phyloP scores from a whole-genome alignment of 257 asterid genomes.

The Ocimum tenuiflorum region DNA sequence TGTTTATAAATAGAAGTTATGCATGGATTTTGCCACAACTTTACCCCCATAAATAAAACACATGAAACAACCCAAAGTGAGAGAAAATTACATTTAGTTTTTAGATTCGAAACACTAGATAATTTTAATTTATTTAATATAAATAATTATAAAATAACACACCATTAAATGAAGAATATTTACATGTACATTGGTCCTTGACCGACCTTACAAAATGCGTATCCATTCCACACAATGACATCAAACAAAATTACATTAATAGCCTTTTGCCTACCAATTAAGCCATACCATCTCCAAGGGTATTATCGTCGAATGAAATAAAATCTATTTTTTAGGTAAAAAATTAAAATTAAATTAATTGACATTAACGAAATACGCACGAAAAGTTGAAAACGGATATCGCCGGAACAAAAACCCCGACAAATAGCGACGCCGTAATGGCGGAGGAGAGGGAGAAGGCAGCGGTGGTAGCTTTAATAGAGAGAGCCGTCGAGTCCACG shows the following conservation, averaged over 20 bases:
- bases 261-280: neutral
- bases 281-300: neutral
- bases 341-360: neutral
- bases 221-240: neutral
- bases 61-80: too few relatives aligned
- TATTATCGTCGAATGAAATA: constrained; percentile 9
- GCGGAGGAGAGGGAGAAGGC: constrained; percentile 31
- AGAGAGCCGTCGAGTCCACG: constrained; percentile 65
- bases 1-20: too few relatives aligned
- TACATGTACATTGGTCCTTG: neutral
- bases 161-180: too few relatives aligned
- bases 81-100: too few relatives aligned
- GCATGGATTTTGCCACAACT: too few relatives aligned
- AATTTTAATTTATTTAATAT: too few relatives aligned
- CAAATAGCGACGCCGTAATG: constrained; percentile 19
- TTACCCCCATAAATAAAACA: too few relatives aligned
- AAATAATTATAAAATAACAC: too few relatives aligned
- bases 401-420: neutral
- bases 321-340: neutral
- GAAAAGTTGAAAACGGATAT: neutral
- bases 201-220: neutral
- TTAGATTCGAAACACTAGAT: too few relatives aligned
- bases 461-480: constrained; percentile 44
- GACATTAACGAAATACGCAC: neutral
- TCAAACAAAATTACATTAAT: constrained; percentile 1